These are phyloP conservation scores for Phytopythium ostracodes DNA, from an alignment of 352 stramenopile genomes.

Conservation along the genomic window DNA sequence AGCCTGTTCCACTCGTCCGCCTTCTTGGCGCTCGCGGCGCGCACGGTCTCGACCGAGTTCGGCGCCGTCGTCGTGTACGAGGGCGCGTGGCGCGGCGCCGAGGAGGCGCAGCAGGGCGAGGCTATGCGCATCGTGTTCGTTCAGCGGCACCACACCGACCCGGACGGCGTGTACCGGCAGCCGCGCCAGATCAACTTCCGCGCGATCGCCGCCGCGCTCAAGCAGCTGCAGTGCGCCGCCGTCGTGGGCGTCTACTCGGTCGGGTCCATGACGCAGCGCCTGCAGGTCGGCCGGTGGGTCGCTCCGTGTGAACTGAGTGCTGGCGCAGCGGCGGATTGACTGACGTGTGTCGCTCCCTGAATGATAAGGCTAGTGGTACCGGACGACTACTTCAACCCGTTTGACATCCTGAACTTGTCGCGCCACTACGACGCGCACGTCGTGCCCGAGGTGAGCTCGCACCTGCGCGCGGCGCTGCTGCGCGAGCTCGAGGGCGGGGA, in stretches of 20 bases:
- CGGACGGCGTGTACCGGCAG: slow-evolving; percentile 73
- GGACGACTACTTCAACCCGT: slow-evolving; percentile 88
- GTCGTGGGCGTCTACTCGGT: slow-evolving; percentile 87
- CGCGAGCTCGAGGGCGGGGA: slow-evolving; percentile 34
- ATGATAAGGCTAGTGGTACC: slow-evolving; percentile 75
- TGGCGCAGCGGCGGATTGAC: background rate
- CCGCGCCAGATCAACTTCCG: slow-evolving; percentile 86
- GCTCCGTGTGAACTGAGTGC: too few relatives aligned
- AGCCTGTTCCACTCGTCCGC: slow-evolving; percentile 80
- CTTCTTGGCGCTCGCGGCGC: slow-evolving; percentile 48
- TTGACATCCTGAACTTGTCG: slow-evolving; percentile 82
- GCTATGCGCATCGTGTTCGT: slow-evolving; percentile 74
- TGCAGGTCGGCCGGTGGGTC: slow-evolving; percentile 34
- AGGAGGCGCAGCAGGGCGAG: slow-evolving; percentile 2
- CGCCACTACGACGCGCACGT: slow-evolving; percentile 80
- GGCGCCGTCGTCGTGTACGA: slow-evolving; percentile 60
- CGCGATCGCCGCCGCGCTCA: slow-evolving; percentile 67
- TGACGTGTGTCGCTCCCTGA: too few relatives aligned
- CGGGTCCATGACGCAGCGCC: slow-evolving; percentile 68
- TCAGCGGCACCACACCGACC: slow-evolving; percentile 80
- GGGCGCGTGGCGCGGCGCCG: slow-evolving; percentile 37
- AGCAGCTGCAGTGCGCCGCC: slow-evolving; percentile 47
- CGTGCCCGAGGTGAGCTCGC: slow-evolving; percentile 56
- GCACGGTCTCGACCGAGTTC: slow-evolving; percentile 61
- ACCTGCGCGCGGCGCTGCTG: slow-evolving; percentile 48